phyloP scores from a whole-genome alignment of 73 alveolate genomes.

The Breviolum minutum region DNA sequence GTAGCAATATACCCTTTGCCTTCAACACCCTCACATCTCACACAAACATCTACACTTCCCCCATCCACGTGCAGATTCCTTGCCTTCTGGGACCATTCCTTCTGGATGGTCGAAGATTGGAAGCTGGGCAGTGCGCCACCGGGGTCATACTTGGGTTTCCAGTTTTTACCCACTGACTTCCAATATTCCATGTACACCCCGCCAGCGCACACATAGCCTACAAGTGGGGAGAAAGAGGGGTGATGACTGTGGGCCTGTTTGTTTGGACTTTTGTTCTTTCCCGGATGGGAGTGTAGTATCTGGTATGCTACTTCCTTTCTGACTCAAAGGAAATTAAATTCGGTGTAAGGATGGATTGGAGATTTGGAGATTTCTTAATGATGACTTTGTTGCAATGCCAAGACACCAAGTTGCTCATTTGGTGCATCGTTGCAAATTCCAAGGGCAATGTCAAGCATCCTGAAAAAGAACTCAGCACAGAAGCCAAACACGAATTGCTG shows the following conservation, averaged over 20 bases:
- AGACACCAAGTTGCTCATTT: slow-evolving; percentile 39
- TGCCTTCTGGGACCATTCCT: slow-evolving; percentile 2
- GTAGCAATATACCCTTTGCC: too few species aligned
- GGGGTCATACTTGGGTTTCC: slow-evolving; percentile 39
- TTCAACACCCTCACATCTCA: too few species aligned
- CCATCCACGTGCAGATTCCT: not conserved
- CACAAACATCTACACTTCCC: not conserved
- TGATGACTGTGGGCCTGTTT: too few species aligned
- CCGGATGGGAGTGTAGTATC: too few species aligned
- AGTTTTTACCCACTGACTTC: slow-evolving; percentile 24
- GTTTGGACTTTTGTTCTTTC: too few species aligned
- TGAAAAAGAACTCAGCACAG: not conserved
- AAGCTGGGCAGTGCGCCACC: slow-evolving; percentile 4
- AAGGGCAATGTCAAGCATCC: slow-evolving; percentile 58
- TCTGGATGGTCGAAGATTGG: not conserved
- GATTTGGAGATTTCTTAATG: too few species aligned
- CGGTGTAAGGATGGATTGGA: too few species aligned
- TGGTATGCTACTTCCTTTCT: too few species aligned
- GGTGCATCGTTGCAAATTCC: slow-evolving; percentile 53
- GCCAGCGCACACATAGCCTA: slow-evolving; percentile 84
- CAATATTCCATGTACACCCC: slow-evolving; percentile 88
- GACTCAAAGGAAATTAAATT: too few species aligned
- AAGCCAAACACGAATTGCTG: not conserved
- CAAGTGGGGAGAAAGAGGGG: not conserved
- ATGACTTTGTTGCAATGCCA: not conserved